phyloP scores from a whole-genome alignment of 23 red algal species.

The Gracilaria gracilis region DNA sequence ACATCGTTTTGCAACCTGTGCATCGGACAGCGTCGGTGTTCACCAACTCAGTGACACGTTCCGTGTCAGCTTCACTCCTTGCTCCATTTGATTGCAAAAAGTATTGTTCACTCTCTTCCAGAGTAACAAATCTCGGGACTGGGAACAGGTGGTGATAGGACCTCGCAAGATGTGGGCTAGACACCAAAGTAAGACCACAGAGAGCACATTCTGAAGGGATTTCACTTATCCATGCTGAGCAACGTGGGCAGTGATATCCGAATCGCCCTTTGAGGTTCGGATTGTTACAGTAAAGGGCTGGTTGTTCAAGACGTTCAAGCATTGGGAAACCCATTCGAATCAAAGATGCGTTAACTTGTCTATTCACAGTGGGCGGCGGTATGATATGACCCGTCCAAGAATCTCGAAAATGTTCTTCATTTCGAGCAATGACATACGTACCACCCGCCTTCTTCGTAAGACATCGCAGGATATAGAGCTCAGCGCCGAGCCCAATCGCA shows the following conservation, averaged over 20 bases:
- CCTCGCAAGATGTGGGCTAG: conserved; percentile 85
- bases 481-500: conserved; percentile 85
- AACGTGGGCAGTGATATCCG: conserved; percentile 90
- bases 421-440: conserved; percentile 73
- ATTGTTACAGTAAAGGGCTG: conserved; percentile 68
- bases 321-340: conserved; percentile 97
- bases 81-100: not conserved
- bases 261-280: conserved; percentile 55
- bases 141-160: conserved; percentile 99
- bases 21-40: conserved; percentile 42
- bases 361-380: conserved; percentile 63
- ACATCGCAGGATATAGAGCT: conserved; percentile 80
- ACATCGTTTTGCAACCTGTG: conserved; percentile 53
- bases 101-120: not conserved
- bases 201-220: conserved; percentile 91
- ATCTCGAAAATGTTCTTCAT: conserved; percentile 87
- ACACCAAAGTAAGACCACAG: conserved; percentile 89
- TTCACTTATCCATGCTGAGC: conserved; percentile 80
- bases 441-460: conserved; percentile 69
- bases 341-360: conserved; percentile 49
- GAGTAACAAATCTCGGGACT: conserved; percentile 72
- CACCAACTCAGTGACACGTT: conserved; percentile 18
- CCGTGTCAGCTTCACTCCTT: not conserved
- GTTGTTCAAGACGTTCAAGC: conserved; percentile 48
- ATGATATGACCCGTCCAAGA: conserved; percentile 53